Base-by-base conservation (phyloP, 352 stramenopile species). In the Pythium vanterpoolii region DNA sequence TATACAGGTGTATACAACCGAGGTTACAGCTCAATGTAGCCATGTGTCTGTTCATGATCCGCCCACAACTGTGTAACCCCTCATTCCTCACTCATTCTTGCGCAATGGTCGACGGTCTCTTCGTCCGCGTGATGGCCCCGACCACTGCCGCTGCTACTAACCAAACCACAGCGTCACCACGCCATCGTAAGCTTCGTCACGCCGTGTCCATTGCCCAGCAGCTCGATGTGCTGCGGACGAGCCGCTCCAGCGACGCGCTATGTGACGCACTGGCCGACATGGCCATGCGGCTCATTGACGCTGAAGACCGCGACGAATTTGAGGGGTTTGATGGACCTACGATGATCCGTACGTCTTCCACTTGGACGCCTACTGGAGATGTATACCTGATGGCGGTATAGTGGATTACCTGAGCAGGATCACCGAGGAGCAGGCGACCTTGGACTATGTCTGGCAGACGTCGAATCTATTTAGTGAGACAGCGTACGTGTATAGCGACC, bases 331-430 rank as follows among this genome's bases (percentile, higher is more conserved):
- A 92, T 44, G 83, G 83, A 9, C 62, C 74, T 0, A 89, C 77
- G 2, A 56, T 76, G 10, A 64, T 92, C 11, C 40, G 80, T 88
- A 66, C 7, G 62, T 59, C 31, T 36, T 30, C 38, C 26, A 30
- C 21, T 18, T 23, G 23, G 2, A 5, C 14, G 16, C 58, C 13
- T n/a, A 5, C 34, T 42, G 34, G 34, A 42, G 1, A 42, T n/a
- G 14, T 42, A 13, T 42, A 4, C 1, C 14, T 42, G 34, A 42
- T 30, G 47, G 6, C 26, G 34, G 1, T 24, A 2, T 18, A 89
- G 77, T 89, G 21, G 69, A 90, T 47, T 79, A 92, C 56, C 64
- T 92, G 51, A 60, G 56, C 40, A 60, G 73, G 1, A 67, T 85
- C 40, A 58, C 65, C 0, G 74, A 87, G 54, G 83, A 92, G 60